phyloP scores from a whole-genome alignment of 2,329 filamentous ascomycete genomes.

The Pyrenochaeta sp. region DNA sequence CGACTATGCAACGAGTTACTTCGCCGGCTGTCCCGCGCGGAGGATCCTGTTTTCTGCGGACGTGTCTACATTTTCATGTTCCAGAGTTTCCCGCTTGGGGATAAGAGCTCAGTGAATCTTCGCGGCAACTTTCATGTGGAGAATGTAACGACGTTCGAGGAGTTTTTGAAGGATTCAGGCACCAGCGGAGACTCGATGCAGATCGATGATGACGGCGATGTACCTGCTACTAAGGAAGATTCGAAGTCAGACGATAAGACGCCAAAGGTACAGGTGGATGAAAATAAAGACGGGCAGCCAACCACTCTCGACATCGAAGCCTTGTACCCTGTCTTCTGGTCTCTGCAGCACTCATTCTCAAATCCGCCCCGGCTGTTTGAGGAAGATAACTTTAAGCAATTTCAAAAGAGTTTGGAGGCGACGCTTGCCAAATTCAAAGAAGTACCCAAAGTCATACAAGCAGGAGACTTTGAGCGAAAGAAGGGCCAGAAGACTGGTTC shows the following conservation, averaged over 20 bases:
- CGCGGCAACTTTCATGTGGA: constrained; percentile 95
- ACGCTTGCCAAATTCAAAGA: constrained; percentile 80
- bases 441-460: constrained; percentile 72
- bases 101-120: constrained; percentile 96
- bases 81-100: constrained; percentile 94
- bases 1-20: constrained; percentile 94
- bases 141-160: constrained; percentile 88
- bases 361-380: constrained; percentile 87
- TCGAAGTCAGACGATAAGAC: constrained; percentile 46
- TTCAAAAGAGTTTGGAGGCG: constrained; percentile 69
- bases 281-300: constrained; percentile 58
- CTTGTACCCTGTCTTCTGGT: constrained; percentile 94
- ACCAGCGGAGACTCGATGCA: constrained; percentile 68
- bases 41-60: constrained; percentile 97
- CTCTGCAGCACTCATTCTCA: constrained; percentile 89
- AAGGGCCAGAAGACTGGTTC: constrained; percentile 66
- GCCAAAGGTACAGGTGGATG: constrained; percentile 54
- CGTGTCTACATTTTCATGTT: constrained; percentile 98
- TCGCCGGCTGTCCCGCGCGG: constrained; percentile 90
- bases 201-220: constrained; percentile 62
- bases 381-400: constrained; percentile 68
- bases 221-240: constrained; percentile 39
- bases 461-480: constrained; percentile 72
- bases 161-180: constrained; percentile 53
- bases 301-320: constrained; percentile 68